Evolutionary conservation across 73 alveolate genomes (phyloP).

Genomic region (Paramecium sexaurelia): DNA sequence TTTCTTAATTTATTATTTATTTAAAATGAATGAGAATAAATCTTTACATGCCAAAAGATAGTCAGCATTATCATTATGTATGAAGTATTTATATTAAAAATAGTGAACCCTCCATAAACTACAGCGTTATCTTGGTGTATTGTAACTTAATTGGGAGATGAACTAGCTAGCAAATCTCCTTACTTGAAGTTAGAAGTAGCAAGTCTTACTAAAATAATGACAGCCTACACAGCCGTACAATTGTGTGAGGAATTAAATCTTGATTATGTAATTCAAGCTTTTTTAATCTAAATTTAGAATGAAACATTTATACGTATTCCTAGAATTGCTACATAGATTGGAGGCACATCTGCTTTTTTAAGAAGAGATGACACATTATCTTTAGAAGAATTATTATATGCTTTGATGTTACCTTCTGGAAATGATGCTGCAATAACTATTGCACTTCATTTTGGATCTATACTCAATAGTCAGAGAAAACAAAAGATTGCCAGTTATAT

Average conservation of each 20-base stretch:
- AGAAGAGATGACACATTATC: constrained; percentile 65
- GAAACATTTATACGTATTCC: constrained; percentile 72
- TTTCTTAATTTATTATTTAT: neutral
- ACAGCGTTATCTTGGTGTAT: constrained; percentile 55
- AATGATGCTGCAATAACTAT: constrained; percentile 77
- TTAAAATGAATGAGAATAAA: constrained; percentile 31
- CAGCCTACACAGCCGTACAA: constrained; percentile 42
- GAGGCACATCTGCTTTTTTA: constrained; percentile 81
- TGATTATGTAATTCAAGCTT: constrained; percentile 50
- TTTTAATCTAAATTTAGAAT: constrained; percentile 59
- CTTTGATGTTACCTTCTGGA: constrained; percentile 78
- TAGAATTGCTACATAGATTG: constrained; percentile 71
- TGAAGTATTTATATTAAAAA: neutral
- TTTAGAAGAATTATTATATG: constrained; percentile 75
- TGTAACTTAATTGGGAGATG: neutral
- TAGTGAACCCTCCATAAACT: constrained; percentile 31
- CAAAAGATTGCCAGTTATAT: neutral
- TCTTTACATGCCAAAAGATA: constrained; percentile 20
- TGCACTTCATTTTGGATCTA: constrained; percentile 69
- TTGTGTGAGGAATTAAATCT: constrained; percentile 42
- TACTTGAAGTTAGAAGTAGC: constrained; percentile 75
- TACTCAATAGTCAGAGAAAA: constrained; percentile 5
- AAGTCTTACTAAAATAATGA: constrained; percentile 82
- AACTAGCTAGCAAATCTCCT: constrained; percentile 17
- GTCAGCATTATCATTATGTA: constrained; percentile 26